These are phyloP conservation scores for Lentinula novae-zelandiae DNA, from an alignment of 1,284 basidiomycete species.

Conservation along the genomic window DNA sequence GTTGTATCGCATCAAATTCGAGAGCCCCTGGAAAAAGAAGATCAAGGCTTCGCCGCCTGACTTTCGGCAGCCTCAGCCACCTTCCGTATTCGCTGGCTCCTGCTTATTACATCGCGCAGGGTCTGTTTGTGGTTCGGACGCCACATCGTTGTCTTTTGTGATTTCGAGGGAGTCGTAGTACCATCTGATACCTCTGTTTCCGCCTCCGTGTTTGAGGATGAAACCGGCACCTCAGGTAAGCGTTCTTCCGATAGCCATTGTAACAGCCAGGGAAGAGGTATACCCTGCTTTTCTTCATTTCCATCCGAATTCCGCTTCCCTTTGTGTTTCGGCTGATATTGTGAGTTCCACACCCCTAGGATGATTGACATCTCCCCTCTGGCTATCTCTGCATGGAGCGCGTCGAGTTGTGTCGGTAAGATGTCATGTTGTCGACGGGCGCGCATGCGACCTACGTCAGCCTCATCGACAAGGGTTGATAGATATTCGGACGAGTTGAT, in stretches of 20 bases:
- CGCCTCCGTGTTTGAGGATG: not conserved
- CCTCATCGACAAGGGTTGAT: conserved; percentile 8
- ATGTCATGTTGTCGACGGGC: conserved; percentile 10
- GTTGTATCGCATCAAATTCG: too few relatives aligned
- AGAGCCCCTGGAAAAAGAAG: not conserved
- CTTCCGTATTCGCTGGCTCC: conserved; percentile 9
- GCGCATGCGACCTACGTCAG: conserved; percentile 14
- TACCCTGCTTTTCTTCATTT: conserved; percentile 9
- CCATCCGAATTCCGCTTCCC: not conserved
- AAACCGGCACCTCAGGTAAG: conserved; percentile 9
- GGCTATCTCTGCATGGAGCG: conserved; percentile 14
- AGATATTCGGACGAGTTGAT: not conserved
- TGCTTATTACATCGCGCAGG: conserved; percentile 8
- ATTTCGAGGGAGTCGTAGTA: not conserved
- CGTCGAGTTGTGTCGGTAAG: conserved; percentile 5
- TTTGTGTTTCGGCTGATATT: not conserved
- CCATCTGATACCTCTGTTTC: not conserved
- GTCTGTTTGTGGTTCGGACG: conserved; percentile 11
- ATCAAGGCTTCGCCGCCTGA: not conserved
- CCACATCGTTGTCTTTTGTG: not conserved
- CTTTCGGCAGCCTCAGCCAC: conserved; percentile 4
- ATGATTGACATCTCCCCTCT: conserved; percentile 18
- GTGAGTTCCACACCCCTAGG: conserved; percentile 14
- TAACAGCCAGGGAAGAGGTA: conserved; percentile 12
- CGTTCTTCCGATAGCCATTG: conserved; percentile 12